Percentiles rank a stretch among this genome's conserved stretches.
Evolutionary conservation across 169 alveolate species (phyloP).

Genomic region (Cystoisospora suis): DNA sequence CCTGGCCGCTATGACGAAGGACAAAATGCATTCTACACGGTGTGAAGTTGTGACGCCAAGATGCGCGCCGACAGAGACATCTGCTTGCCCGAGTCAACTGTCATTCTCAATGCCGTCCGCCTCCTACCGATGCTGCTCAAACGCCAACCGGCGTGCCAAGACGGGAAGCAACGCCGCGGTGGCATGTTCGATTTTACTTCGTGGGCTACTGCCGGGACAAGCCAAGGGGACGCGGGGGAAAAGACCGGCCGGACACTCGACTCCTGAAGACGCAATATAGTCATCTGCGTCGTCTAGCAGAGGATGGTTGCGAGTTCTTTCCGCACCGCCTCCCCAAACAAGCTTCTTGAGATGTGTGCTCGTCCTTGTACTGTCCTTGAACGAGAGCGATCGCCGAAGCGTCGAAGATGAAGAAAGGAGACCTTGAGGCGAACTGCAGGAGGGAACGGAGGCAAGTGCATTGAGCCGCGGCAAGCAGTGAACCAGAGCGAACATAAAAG

Average conservation of each 20-base stretch:
- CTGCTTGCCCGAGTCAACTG: too few relatives aligned
- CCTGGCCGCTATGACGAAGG: too few relatives aligned
- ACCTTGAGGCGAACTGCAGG: background rate
- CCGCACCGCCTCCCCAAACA: background rate
- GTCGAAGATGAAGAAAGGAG: background rate
- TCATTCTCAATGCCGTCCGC: too few relatives aligned
- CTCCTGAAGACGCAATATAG: background rate
- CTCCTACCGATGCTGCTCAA: background rate
- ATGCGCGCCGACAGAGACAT: too few relatives aligned
- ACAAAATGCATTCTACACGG: too few relatives aligned
- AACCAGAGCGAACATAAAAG: background rate
- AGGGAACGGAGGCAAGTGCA: background rate
- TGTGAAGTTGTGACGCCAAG: too few relatives aligned
- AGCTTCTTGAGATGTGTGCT: background rate
- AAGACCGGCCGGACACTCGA: too few relatives aligned
- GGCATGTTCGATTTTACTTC: background rate
- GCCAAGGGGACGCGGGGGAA: background rate
- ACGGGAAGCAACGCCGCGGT: constrained; percentile 4
- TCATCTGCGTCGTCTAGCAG: too few relatives aligned
- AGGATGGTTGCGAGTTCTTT: too few relatives aligned
- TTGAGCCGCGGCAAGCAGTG: constrained; percentile 1
- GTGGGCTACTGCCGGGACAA: background rate
- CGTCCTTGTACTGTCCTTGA: too few relatives aligned
- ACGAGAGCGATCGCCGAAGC: background rate
- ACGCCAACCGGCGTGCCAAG: constrained; percentile 11